Percentiles rank a stretch among this genome's conserved stretches.
Conservation (phyloP, 306 rosid species). For the Rosa lucieae region DNA sequence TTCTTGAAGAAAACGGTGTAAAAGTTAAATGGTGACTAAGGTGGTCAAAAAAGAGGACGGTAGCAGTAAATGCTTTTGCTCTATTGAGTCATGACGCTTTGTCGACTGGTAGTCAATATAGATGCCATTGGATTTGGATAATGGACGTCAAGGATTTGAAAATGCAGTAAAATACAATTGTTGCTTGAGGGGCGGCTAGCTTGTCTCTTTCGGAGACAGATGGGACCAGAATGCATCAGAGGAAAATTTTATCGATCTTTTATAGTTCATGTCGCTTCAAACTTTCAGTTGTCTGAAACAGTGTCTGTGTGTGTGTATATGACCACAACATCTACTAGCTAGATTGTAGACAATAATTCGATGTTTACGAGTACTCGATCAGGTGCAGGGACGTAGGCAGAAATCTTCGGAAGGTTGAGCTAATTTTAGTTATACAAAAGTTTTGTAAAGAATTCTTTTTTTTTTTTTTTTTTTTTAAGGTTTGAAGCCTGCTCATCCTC, state of each 20-base stretch:
- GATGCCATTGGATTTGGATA: background rate
- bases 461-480: too few species aligned
- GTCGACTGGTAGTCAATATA: background rate
- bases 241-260: background rate
- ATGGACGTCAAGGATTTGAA: background rate
- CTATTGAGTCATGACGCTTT: slow-evolving; percentile 24
- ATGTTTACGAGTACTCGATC: background rate
- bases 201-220: background rate
- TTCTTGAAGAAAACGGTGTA: background rate
- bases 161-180: background rate
- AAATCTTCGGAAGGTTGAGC: too few species aligned
- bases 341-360: background rate
- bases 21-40: slow-evolving; percentile 11
- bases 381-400: too few species aligned
- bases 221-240: slow-evolving; percentile 4
- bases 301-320: background rate
- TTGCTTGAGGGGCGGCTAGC: background rate
- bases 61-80: slow-evolving; percentile 24
- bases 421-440: too few species aligned
- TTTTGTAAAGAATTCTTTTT: too few species aligned
- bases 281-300: slow-evolving; percentile 1
- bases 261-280: background rate
- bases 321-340: background rate
- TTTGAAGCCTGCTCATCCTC: too few species aligned
- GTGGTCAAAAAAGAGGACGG: slow-evolving; percentile 51